Evolutionary conservation across 2,329 filamentous ascomycete species (phyloP).

Genomic region (Talaromyces piceae): DNA sequence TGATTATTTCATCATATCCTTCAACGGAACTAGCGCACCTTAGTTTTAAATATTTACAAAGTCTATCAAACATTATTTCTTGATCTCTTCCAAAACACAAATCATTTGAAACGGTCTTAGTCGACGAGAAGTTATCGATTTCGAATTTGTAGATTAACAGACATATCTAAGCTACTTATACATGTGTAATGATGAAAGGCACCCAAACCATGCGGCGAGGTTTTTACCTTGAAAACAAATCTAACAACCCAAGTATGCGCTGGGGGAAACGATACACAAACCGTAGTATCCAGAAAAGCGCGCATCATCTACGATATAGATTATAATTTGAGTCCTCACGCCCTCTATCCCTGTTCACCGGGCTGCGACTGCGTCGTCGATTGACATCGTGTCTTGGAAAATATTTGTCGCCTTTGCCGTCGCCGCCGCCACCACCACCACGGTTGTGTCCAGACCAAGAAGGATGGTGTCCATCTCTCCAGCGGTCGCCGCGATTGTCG

Average conservation of each 20-base stretch:
- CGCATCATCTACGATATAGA: conserved; percentile 19
- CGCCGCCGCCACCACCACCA: conserved; percentile 19
- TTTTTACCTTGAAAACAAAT: not conserved
- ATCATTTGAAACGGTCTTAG: no score
- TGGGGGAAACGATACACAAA: not conserved
- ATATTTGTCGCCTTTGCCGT: conserved; percentile 29
- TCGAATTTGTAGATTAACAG: conserved; percentile 1
- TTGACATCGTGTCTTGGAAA: conserved; percentile 26
- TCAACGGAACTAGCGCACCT: conserved; percentile 5
- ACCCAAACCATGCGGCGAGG: conserved; percentile 1
- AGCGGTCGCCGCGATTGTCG: conserved; percentile 20
- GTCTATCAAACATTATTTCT: not conserved
- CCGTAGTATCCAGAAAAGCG: no score
- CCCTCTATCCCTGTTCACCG: conserved; percentile 19
- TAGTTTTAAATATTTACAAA: not conserved
- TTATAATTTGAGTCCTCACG: conserved; percentile 17
- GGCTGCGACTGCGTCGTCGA: conserved; percentile 30
- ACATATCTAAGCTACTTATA: not conserved
- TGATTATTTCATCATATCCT: conserved; percentile 8
- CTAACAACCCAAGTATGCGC: not conserved
- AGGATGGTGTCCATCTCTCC: conserved; percentile 24
- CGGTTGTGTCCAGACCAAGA: conserved; percentile 15
- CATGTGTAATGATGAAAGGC: conserved; percentile 3
- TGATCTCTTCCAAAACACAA: no score
- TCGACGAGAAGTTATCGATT: no score